Percentiles rank a stretch among this genome's conserved stretches.
phyloP scores from a whole-genome alignment of 257 asterid species.

The Eucommia ulmoides region DNA sequence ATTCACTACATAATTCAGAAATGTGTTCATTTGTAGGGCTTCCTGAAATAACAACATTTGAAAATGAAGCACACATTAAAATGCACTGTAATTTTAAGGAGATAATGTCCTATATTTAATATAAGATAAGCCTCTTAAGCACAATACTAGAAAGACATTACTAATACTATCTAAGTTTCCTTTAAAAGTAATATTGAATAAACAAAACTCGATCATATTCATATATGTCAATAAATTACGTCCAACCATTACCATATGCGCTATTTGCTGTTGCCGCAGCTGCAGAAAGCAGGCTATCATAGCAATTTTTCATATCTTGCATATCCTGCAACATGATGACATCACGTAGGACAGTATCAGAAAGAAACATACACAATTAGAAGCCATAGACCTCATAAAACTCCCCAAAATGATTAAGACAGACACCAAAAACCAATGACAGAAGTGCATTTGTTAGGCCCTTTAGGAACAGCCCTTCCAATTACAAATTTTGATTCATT shows the following conservation, averaged over 20 bases:
- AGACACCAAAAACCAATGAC: neutral
- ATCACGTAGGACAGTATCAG: constrained; percentile 7
- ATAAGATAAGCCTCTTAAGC: neutral
- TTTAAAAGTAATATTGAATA: no score
- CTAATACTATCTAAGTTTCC: no score
- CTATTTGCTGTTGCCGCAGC: constrained; percentile 95
- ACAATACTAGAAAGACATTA: neutral
- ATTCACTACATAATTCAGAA: no score
- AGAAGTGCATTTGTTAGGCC: neutral
- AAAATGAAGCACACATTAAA: no score
- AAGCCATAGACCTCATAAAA: neutral
- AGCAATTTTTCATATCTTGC: constrained; percentile 88
- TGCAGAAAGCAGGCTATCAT: constrained; percentile 85
- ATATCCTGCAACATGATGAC: constrained; percentile 50
- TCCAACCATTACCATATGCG: constrained; percentile 60
- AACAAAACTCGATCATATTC: no score
- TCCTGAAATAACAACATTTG: no score
- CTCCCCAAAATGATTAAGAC: neutral
- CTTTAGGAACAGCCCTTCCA: neutral
- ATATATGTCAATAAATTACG: neutral
- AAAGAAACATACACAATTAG: neutral
- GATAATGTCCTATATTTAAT: no score
- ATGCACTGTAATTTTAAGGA: neutral
- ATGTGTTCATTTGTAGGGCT: no score
- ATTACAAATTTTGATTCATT: neutral